Conservation (phyloP, 2,329 filamentous ascomycete species). For the Ophiostoma sp. region DNA sequence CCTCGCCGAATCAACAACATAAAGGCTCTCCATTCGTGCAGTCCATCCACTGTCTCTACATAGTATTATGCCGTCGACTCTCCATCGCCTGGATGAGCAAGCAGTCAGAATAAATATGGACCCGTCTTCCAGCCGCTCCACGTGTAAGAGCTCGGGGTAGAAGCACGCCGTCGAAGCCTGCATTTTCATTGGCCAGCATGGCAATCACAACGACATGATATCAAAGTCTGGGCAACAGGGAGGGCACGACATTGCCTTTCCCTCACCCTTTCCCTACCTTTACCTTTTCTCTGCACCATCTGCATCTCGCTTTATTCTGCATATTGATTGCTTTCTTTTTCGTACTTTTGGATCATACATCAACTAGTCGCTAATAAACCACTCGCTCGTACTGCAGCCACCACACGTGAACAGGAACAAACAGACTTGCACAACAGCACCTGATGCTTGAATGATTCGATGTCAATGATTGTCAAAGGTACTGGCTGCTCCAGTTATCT, state of each 20-base stretch:
- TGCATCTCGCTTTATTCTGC: not conserved
- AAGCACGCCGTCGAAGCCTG: constrained; percentile 2
- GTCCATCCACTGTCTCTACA: too few species aligned
- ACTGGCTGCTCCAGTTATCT: not conserved
- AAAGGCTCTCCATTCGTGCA: not conserved
- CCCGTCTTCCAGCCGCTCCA: not conserved
- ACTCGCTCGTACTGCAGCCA: not conserved
- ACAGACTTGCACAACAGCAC: not conserved
- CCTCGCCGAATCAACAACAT: not conserved
- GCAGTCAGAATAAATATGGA: not conserved
- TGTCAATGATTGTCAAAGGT: not conserved
- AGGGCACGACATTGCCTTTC: not conserved
- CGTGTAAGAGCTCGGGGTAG: constrained; percentile 2
- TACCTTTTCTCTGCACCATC: not conserved
- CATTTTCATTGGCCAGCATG: not conserved
- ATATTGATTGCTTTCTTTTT: not conserved
- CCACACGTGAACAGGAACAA: not conserved
- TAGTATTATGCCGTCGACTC: too few species aligned
- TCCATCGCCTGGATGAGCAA: too few species aligned
- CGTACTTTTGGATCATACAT: not conserved
- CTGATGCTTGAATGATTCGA: not conserved
- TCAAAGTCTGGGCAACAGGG: not conserved
- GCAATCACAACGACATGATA: not conserved
- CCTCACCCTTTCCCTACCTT: not conserved
- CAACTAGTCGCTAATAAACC: too few species aligned